A percentile compares a stretch with the other conserved stretches of the same genome.
These are phyloP conservation scores for Yarrowia sp. DNA, from an alignment of 805 yeast species.

Conservation along the genomic window DNA sequence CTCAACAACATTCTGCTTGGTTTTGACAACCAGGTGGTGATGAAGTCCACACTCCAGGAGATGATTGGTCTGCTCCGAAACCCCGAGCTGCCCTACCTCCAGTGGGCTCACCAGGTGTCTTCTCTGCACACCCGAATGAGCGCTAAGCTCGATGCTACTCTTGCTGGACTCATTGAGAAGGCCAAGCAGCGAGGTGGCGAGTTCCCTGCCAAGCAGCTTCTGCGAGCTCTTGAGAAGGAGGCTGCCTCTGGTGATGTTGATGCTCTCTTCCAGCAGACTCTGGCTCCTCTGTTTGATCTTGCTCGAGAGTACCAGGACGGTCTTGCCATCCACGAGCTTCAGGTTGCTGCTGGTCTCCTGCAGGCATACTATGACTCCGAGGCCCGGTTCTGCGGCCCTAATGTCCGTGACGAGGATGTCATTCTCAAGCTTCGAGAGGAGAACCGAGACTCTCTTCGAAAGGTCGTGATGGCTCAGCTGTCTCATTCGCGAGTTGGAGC, in stretches of 20 bases:
- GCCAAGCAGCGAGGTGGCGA: slow-evolving; percentile 63
- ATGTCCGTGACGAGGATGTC: slow-evolving; percentile 82
- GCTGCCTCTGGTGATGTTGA: slow-evolving; percentile 50
- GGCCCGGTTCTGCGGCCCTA: slow-evolving; percentile 68
- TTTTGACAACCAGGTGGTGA: slow-evolving; percentile 90
- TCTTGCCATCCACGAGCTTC: slow-evolving; percentile 76
- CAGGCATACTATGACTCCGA: slow-evolving; percentile 76
- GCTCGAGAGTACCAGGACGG: slow-evolving; percentile 72
- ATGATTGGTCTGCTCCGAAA: slow-evolving; percentile 71
- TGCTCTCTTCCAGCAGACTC: slow-evolving; percentile 50
- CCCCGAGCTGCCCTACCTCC: slow-evolving; percentile 84
- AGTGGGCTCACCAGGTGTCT: slow-evolving; percentile 81
- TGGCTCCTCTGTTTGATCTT: slow-evolving; percentile 70
- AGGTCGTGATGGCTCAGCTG: slow-evolving; percentile 68
- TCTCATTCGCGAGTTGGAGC: slow-evolving; percentile 94
- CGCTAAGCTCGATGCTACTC: slow-evolving; percentile 62
- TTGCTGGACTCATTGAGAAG: slow-evolving; percentile 65
- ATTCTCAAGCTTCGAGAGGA: slow-evolving; percentile 84
- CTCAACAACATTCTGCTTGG: slow-evolving; percentile 81
- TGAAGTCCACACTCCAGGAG: slow-evolving; percentile 76
- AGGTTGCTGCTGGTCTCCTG: slow-evolving; percentile 65
- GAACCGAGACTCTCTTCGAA: slow-evolving; percentile 67
- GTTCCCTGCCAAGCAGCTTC: slow-evolving; percentile 88
- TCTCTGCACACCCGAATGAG: slow-evolving; percentile 93
- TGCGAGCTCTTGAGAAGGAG: slow-evolving; percentile 66